Base-by-base conservation (phyloP, 169 alveolate species). In the Cryptosporidium xiaoi region DNA sequence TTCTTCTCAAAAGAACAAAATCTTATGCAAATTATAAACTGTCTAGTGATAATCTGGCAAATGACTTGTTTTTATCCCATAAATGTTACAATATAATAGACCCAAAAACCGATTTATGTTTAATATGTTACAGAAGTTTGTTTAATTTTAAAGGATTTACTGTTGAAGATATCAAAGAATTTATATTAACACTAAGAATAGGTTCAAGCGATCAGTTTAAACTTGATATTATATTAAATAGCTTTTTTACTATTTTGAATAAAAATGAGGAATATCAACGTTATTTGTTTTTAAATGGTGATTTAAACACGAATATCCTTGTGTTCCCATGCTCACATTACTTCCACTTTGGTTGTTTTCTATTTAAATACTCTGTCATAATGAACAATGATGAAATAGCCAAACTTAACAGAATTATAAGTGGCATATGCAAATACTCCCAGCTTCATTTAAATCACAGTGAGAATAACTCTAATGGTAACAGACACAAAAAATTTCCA, bases 291-390 rank as follows among this genome's bases (percentile, higher is more conserved):
- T 44, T 62, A 33, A 62, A 62, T 60, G 60, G 64, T 18, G 69
- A 60, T 40, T 60, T 77, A 55, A 77, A 62, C 40, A 27, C 71
- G 7, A 62, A 77, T 10, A 40, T 77, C 18, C 36, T 77, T 16
- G 20, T 77, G 8, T 77, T 77, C 24, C 87, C 87, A n/a, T 77
- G 87, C 16, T 77, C 87, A 51, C 87, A 77, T 31, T 44, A 53
- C 24, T 77, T 77, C 33, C 87, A 77, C 50, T 77, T 77, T 46
- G 87, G 87, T 48, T 77, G 87, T 31, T 29, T 77, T 53, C 64
- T 77, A 13, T 46, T 77, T 33, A 77, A 56, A 44, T 60, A 44
- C 46, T 20, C 71, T 2, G 58, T 55, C 18, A 5, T 77, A 13
- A 77, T 77, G 87, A 77, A 44, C 27, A 24, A 77, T 46, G 87